Evolutionary conservation across 768 basidiomycete species (phyloP).

Genomic region (Rhodotorula kratochvilovae): DNA sequence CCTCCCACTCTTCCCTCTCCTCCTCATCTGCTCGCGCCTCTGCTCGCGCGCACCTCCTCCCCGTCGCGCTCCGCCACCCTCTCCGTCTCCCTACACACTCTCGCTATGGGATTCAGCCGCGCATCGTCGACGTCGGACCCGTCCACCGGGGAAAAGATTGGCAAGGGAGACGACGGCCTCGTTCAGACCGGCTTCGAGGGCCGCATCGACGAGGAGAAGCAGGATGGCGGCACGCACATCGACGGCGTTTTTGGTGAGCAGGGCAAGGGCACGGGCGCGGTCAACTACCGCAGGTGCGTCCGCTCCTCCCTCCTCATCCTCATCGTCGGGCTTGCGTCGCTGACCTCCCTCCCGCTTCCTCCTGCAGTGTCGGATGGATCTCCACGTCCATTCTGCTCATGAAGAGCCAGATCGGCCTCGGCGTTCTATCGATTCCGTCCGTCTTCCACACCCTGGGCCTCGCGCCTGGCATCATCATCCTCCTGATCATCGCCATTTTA

Average conservation of each 20-base stretch:
- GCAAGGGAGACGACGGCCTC: slow-evolving; percentile 5
- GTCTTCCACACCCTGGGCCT: slow-evolving; percentile 30
- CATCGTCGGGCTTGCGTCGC: not conserved
- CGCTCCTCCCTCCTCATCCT: not conserved
- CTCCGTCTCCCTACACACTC: not conserved
- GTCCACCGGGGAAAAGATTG: not conserved
- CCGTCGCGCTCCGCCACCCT: not conserved
- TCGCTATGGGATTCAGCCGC: slow-evolving; percentile 1
- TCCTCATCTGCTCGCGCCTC: not conserved
- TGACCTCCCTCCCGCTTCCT: not conserved
- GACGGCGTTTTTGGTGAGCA: slow-evolving; percentile 31
- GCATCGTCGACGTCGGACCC: not conserved
- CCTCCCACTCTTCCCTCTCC: not conserved
- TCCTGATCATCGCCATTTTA: slow-evolving; percentile 13
- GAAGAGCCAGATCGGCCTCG: slow-evolving; percentile 26
- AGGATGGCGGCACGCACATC: not conserved
- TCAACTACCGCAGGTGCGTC: slow-evolving; percentile 21
- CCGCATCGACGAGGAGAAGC: slow-evolving; percentile 6
- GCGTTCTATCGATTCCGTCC: slow-evolving; percentile 26
- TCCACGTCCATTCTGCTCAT: slow-evolving; percentile 19
- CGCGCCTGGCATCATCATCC: slow-evolving; percentile 25
- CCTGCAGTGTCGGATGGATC: slow-evolving; percentile 22
- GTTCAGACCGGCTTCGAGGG: slow-evolving; percentile 11
- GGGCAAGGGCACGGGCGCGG: slow-evolving; percentile 5
- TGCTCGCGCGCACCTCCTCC: not conserved